Evolutionary conservation across 768 basidiomycete species (phyloP), one percentile per base, ranked within the genome.

Genomic region (Cantharellus anzutake): DNA sequence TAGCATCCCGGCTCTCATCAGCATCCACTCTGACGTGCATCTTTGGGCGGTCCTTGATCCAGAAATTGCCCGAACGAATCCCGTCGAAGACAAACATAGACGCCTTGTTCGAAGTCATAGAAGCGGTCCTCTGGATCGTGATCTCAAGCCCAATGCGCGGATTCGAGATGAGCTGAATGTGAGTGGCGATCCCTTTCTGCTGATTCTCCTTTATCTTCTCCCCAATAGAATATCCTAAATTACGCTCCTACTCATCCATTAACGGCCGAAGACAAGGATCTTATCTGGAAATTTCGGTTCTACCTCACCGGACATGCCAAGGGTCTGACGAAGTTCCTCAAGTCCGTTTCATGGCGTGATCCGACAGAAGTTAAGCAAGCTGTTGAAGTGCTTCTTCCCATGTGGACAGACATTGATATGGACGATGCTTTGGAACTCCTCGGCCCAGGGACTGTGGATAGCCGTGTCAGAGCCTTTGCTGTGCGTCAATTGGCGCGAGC

Each of bases 261-360:
- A 4, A 86, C 80, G 2, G 82, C 90, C 0, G 87, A 92, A 66
- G 94, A 98, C 71, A 96, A 94, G 67, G 94, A 98, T 65, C 74
- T 93, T 48, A 83, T 98, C 42, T 99, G 96, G 96, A 93, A 94
- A 69, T 99, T 94, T 76, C 80, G 96, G n/a, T 99, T 97, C 72
- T 98, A 96, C 64, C 81, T 99, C 5, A 81, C 84, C 2, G 75
- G 91, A 41, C 89, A 93, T 69, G 93, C 90, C 71, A 82, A 87
- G 5, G 92, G 93, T 2, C 76, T 98, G 44, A 98, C 94, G 41
- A 99, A 99, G 69, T 99, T 99, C 71, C 77, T 99, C 58, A 97
- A 90, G 70, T 91, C 90, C 39, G 96, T 99, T 42, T 91, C 93
- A 20, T 98, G 96, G 96, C 77, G 91, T 42, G 96, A 99, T 69